These are phyloP conservation scores for Cucurbita ficifolia DNA, from an alignment of 306 rosid species.

Conservation along the genomic window DNA sequence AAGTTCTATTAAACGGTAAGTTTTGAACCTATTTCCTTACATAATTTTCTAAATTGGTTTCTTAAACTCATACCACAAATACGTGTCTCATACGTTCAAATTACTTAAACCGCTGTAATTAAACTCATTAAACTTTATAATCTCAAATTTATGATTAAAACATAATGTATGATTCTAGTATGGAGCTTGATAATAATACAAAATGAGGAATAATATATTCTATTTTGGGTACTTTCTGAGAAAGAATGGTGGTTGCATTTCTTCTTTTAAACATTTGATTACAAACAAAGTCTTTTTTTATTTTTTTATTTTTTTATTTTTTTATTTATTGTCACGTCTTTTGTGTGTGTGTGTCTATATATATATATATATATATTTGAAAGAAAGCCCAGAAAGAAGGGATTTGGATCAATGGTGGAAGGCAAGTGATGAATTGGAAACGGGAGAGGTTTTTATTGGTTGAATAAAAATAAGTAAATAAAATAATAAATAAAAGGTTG, in stretches of 20 bases:
- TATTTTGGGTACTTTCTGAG: neutral
- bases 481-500: neutral
- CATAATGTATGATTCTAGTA: too few species aligned
- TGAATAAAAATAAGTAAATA: neutral
- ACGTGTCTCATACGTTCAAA: too few species aligned
- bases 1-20: too few species aligned
- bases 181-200: too few species aligned
- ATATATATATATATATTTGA: neutral
- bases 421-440: slow-evolving; percentile 8
- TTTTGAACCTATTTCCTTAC: too few species aligned
- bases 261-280: neutral
- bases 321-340: neutral
- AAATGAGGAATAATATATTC: neutral
- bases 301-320: too few species aligned
- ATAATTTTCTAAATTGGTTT: too few species aligned
- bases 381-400: neutral
- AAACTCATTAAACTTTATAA: too few species aligned
- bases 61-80: too few species aligned
- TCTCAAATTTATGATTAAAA: too few species aligned
- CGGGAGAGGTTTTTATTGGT: neutral
- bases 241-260: neutral
- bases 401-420: neutral
- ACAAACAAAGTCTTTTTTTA: neutral
- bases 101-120: too few species aligned
- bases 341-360: neutral